Evolutionary conservation across 164 flowering plant species (phyloP).

Genomic region (Berberis vulgaris): DNA sequence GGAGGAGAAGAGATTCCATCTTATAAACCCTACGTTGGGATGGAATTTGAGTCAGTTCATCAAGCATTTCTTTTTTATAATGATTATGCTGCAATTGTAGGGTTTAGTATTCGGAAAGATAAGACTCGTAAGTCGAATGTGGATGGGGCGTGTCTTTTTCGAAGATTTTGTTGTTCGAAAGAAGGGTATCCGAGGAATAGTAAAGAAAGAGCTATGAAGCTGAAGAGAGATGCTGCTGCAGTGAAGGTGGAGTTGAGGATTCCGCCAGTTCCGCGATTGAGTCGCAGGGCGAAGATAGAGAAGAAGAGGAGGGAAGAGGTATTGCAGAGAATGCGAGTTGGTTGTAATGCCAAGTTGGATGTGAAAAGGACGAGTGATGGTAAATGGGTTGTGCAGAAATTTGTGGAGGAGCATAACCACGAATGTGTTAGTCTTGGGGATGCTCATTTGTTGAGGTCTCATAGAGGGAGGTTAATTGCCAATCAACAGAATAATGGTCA

Average conservation of each 20-base stretch:
- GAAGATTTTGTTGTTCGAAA: constrained; percentile 16
- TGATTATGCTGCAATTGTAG: constrained; percentile 15
- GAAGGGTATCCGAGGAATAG: constrained; percentile 13
- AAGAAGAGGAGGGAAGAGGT: constrained; percentile 10
- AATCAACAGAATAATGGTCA: not conserved
- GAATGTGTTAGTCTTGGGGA: constrained; percentile 17
- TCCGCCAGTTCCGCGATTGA: constrained; percentile 5
- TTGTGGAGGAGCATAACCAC: constrained; percentile 17
- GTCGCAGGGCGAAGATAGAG: constrained; percentile 12
- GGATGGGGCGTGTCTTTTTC: constrained; percentile 12
- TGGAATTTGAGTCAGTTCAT: constrained; percentile 14
- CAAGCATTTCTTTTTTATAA: constrained; percentile 14
- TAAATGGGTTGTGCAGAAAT: constrained; percentile 16
- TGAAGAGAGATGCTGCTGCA: constrained; percentile 6
- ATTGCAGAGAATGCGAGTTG: constrained; percentile 14
- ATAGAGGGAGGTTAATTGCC: constrained; percentile 8
- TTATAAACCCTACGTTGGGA: constrained; percentile 10
- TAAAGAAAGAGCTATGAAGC: not conserved
- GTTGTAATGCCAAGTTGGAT: constrained; percentile 15
- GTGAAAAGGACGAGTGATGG: constrained; percentile 12
- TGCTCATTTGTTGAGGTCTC: constrained; percentile 18
- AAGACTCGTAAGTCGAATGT: constrained; percentile 15
- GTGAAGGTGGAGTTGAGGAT: constrained; percentile 9
- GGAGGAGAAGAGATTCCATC: constrained; percentile 1
- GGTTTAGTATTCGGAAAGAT: constrained; percentile 15